Conservation (phyloP, 345 rosid genomes). For the Mangifera indica region DNA sequence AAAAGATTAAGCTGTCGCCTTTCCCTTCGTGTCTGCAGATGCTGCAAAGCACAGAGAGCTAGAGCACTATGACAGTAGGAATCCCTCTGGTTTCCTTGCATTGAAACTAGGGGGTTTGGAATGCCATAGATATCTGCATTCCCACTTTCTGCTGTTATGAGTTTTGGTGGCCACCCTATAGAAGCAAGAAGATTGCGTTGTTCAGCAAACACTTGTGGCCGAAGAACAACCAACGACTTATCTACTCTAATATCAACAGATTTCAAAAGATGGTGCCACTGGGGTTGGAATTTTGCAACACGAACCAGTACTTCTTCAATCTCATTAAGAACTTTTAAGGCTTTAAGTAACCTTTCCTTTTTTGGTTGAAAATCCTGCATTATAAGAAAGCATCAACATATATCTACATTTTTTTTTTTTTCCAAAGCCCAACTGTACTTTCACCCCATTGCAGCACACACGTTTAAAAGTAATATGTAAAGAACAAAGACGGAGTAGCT, state of each 20-base stretch:
- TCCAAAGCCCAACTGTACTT: not conserved
- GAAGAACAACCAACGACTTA: constrained; percentile 50
- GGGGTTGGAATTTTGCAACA: constrained; percentile 43
- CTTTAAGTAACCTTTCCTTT: constrained; percentile 47
- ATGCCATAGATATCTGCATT: constrained; percentile 33
- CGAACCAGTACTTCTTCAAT: constrained; percentile 49
- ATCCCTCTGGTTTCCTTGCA: constrained; percentile 54
- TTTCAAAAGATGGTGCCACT: constrained; percentile 56
- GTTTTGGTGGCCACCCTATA: constrained; percentile 84
- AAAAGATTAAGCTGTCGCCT: constrained; percentile 34
- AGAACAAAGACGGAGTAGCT: constrained; percentile 14
- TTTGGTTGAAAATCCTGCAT: constrained; percentile 52
- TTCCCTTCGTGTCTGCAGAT: constrained; percentile 51
- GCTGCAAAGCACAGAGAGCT: constrained; percentile 70
- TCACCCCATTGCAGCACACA: not conserved
- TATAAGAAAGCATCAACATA: constrained; percentile 13
- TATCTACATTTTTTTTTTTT: not conserved
- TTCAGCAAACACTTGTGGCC: constrained; percentile 64
- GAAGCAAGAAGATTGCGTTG: constrained; percentile 72
- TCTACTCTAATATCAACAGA: constrained; percentile 72
- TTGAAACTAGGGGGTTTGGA: constrained; percentile 59
- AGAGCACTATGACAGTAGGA: constrained; percentile 59
- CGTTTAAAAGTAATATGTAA: constrained; percentile 14
- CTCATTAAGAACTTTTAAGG: constrained; percentile 47
- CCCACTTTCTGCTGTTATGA: constrained; percentile 38